Conservation (phyloP, 148 eudicot species). For the Chenopodium album region DNA sequence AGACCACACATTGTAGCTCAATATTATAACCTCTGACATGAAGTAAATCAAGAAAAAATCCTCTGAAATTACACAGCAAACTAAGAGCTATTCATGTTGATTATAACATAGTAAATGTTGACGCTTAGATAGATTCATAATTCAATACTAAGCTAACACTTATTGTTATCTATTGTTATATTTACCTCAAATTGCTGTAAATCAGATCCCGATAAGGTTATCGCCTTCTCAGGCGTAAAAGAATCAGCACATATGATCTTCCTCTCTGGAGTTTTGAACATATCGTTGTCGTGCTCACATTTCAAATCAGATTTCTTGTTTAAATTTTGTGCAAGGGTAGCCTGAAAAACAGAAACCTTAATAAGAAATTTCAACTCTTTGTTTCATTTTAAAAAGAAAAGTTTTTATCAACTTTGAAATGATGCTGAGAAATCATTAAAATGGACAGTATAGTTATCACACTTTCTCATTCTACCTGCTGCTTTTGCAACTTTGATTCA, state of each 20-base stretch:
- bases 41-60: neutral
- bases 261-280: constrained; percentile 20
- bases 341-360: constrained; percentile 1
- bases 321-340: constrained; percentile 9
- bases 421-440: neutral
- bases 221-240: constrained; percentile 2
- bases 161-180: neutral
- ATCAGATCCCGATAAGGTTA: constrained; percentile 3
- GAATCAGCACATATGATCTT: constrained; percentile 9
- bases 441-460: neutral
- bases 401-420: neutral
- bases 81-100: neutral
- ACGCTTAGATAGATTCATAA: neutral
- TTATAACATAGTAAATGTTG: neutral
- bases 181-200: constrained; percentile 20
- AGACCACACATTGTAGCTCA: neutral
- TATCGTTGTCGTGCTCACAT: constrained; percentile 10
- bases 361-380: neutral
- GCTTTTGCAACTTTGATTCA: neutral
- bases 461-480: neutral
- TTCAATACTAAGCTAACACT: neutral
- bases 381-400: no score
- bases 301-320: constrained; percentile 5
- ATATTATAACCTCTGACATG: neutral
- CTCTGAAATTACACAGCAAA: neutral